Percentiles rank a stretch among this genome's conserved stretches.
Conservation (phyloP, 1,284 basidiomycete species). For the Rhodotorula sp. region DNA sequence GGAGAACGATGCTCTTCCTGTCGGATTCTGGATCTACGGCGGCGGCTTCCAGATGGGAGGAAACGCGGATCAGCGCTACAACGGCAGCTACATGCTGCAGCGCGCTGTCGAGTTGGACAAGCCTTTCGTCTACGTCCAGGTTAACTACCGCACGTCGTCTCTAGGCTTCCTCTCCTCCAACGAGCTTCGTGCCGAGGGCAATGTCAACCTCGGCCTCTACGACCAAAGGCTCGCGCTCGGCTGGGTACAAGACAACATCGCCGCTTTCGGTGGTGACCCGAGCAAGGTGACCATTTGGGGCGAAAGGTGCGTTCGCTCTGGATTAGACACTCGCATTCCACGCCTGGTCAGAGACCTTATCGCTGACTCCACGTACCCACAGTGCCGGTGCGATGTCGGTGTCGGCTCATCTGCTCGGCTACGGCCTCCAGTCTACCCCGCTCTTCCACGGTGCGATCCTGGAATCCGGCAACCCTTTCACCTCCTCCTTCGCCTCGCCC, state of each 20-base stretch:
- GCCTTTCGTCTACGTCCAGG: conserved; percentile 38
- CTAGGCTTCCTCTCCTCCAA: conserved; percentile 58
- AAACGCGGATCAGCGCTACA: conserved; percentile 21
- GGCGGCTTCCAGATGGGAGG: conserved; percentile 28
- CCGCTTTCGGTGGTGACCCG: conserved; percentile 60
- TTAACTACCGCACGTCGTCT: conserved; percentile 55
- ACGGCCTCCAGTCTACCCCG: conserved; percentile 14
- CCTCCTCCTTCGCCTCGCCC: background rate
- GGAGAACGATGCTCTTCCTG: conserved; percentile 57
- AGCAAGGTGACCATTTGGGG: conserved; percentile 50
- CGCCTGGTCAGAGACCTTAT: background rate
- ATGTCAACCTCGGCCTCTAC: conserved; percentile 23
- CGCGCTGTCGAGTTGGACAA: conserved; percentile 36
- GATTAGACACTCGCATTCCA: too few relatives aligned
- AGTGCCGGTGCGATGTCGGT: conserved; percentile 37
- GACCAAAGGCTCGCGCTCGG: conserved; percentile 31
- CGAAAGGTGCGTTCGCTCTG: conserved; percentile 50
- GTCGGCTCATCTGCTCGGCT: conserved; percentile 24
- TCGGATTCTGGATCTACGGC: conserved; percentile 55
- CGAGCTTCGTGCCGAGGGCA: conserved; percentile 45
- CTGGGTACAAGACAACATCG: conserved; percentile 61
- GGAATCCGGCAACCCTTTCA: conserved; percentile 48
- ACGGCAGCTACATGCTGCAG: conserved; percentile 25
- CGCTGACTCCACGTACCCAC: too few relatives aligned
- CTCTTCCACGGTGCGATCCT: conserved; percentile 53